A percentile compares a stretch with the other conserved stretches of the same genome.
Evolutionary conservation across 208 protist genomes (phyloP).

Genomic region (Wallacemonas rigidus): DNA sequence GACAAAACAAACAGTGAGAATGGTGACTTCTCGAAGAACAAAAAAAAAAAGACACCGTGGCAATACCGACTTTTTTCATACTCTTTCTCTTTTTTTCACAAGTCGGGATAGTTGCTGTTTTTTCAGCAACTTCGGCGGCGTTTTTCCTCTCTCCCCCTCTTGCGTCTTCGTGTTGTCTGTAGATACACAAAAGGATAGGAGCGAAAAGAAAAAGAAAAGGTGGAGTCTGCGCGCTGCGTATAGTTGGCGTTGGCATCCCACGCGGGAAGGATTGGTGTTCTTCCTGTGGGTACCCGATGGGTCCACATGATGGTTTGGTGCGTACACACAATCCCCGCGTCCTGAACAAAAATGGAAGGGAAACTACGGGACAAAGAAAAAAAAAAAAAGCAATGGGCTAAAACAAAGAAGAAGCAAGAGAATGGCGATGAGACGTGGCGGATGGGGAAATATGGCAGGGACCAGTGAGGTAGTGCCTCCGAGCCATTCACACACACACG

Average conservation of each 20-base stretch:
- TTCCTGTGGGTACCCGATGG: not conserved
- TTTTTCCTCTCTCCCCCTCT: not conserved
- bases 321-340: too few species aligned
- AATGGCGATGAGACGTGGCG: not conserved
- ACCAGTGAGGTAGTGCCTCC: not conserved
- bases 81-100: not conserved
- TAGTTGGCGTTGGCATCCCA: not conserved
- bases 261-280: constrained; percentile 18
- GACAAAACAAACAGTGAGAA: constrained; percentile 2
- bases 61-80: not conserved
- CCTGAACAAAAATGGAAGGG: too few species aligned
- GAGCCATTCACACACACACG: not conserved
- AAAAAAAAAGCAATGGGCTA: constrained; percentile 1
- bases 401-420: not conserved
- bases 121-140: not conserved
- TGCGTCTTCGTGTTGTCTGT: too few species aligned
- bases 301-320: too few species aligned
- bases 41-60: not conserved
- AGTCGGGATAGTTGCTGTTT: constrained; percentile 4
- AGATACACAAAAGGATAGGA: not conserved
- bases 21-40: not conserved
- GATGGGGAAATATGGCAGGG: not conserved
- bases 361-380: not conserved
- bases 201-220: constrained; percentile 3
- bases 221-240: not conserved